Base-by-base conservation (phyloP, 2,329 filamentous ascomycete species). In the Conoideocrella luteorostrata region DNA sequence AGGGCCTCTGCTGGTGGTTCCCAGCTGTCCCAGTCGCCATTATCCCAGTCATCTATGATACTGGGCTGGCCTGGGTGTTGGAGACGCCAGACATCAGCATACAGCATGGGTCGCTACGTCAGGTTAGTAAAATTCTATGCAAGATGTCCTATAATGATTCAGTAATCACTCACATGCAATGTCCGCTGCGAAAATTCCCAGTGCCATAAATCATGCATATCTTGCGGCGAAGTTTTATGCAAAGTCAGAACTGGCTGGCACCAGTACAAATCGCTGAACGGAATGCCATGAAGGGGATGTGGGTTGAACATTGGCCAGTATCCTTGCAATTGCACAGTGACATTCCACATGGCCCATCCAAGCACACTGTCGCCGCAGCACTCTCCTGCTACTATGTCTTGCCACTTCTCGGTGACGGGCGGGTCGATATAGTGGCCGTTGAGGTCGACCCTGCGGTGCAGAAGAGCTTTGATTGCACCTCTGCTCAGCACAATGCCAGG, bases 161-260 rank as follows among this genome's bases (percentile, higher is more conserved):
- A 38, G 17, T 12, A 29, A 43, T 24, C 4, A 56, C 60, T 56
- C 55, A 65, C 63, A 10, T 58, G 57, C 3, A 57, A 40, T 17
- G 68, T 63, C 4, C 65, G 70, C 52, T 75, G 67, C 52, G 78
- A 74, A 45, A 69, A 77, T 44, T 74, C 67, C 66, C 65, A 79
- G 44, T 66, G 63, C 71, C 74, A 78, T 21, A 76, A 65, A 37
- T 54, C 61, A 47, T 67, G 72, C 39, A 76, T 66, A 52, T 79
- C 75, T 49, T 74, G 66, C 7, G 72, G 64, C 35, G 68, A 67
- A 55, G 78, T 68, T 52, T 77, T 74, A 52, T 77, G 74, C 70
- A 78, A 74, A 2, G 74, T 76, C 36, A 78, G 54, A 12, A 75
- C 65, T 3, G 75, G 74, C 52, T 77, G 70, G 49, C 75, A 78